Base-by-base conservation (phyloP, 2,329 filamentous ascomycete species). In the Fusarium algeriense region DNA sequence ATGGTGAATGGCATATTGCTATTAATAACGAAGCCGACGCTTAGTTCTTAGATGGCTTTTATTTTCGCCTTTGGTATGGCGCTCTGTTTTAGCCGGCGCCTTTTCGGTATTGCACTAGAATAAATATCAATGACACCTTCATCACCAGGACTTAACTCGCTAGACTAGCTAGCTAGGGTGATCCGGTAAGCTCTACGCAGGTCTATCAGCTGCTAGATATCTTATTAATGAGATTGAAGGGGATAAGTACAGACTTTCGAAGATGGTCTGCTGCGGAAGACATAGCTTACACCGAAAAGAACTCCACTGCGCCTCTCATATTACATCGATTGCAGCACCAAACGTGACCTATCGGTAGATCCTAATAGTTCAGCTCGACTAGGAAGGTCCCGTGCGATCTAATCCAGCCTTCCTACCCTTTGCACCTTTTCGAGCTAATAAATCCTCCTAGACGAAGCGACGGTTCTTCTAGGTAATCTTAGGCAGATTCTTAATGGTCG, bases 361-460 rank as follows among this genome's bases (percentile, higher is more conserved):
- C 35, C 35, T 37, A n/a, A 28, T 49, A 49, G 32, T 50, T 50
- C 32, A 50, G 46, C 2, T 50, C 46, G 46, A 50, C 32, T 2
- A 35, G 30, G 30, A 49, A 49, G 45, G 45, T 49, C 30, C 45
- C 45, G n/a, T 49, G 30, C 45, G 45, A 49, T 30, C 34, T 49
- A 49, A 49, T 49, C 45, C 28, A 34, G 45, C 45, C 45, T 49
- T 49, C 45, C 45, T 49, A n/a, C 19, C 45, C 30, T 49, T 49
- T 49, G 19, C 45, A 49, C 32, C 45, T 35, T 49, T 49, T 49
- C 45, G 45, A 49, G 45, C 45, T 3, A 26, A 6, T 30, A 6
- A 35, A 49, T 49, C 45, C 45, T 49, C 45, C 4, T 49, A 19
- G n/a, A 49, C n/a, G 45, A 35, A 49, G 45, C 45, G 45, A 49